Evolutionary conservation across 805 yeast species (phyloP).

Genomic region (Kregervanrija pseudodelftensis): DNA sequence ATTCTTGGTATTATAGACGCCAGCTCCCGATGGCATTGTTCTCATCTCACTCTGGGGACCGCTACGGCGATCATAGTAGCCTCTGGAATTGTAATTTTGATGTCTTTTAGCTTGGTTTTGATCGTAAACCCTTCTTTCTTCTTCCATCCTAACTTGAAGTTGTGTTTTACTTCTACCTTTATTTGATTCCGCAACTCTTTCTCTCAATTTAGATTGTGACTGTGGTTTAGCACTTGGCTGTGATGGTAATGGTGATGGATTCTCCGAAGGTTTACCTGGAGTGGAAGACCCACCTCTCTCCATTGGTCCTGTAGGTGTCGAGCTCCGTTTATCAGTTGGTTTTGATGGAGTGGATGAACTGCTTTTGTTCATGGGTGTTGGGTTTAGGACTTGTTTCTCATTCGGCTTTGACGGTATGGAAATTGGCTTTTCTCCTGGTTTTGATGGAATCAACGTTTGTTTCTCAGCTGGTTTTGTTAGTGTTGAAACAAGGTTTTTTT

Average conservation of each 20-base stretch:
- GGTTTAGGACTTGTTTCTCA: no score
- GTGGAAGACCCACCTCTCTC: not conserved
- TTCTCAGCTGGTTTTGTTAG: no score
- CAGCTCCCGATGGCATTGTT: no score
- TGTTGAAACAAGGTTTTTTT: no score
- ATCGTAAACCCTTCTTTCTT: conserved; percentile 1
- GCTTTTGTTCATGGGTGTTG: not conserved
- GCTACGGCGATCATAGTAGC: no score
- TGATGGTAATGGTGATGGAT: not conserved
- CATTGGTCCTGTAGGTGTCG: not conserved
- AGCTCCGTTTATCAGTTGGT: not conserved
- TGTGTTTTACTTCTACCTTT: not conserved
- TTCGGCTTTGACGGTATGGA: no score
- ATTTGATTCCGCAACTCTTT: not conserved
- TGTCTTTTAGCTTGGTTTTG: no score
- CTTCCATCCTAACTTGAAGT: conserved; percentile 2
- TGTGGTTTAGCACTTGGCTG: not conserved
- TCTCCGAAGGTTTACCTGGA: not conserved
- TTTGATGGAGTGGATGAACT: not conserved
- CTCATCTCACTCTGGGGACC: no score
- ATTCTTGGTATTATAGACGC: no score
- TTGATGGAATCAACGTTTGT: no score
- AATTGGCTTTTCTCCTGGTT: no score
- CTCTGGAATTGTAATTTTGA: no score
- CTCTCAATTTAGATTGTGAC: not conserved